phyloP scores from a whole-genome alignment of 2,329 filamentous ascomycete species.

The Penicillium crustosum region DNA sequence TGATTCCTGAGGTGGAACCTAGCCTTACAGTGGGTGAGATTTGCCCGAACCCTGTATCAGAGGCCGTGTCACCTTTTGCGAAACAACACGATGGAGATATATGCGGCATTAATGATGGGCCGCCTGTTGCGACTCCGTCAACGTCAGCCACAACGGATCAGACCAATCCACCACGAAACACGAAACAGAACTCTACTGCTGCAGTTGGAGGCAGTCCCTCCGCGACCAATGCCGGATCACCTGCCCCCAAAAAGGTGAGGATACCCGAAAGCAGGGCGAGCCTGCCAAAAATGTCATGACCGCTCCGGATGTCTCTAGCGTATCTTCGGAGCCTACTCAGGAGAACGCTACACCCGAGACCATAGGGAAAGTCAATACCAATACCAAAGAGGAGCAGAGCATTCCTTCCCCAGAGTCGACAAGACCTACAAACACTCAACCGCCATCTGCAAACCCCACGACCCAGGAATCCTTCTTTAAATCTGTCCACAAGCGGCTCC shows the following conservation, averaged over 20 bases:
- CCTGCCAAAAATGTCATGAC: slow-evolving; percentile 15
- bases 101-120: slow-evolving; percentile 22
- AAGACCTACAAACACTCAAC: slow-evolving; percentile 47
- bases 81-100: slow-evolving; percentile 2
- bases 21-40: slow-evolving; percentile 6
- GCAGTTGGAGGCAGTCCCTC: slow-evolving; percentile 6
- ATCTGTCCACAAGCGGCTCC: slow-evolving; percentile 86
- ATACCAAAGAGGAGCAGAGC: slow-evolving; percentile 34
- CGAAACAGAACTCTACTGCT: slow-evolving; percentile 11
- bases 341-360: slow-evolving; percentile 27
- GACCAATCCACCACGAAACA: slow-evolving; percentile 22
- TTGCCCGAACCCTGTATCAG: slow-evolving; percentile 19
- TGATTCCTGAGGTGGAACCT: slow-evolving; percentile 4
- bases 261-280: slow-evolving; percentile 23
- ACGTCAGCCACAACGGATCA: slow-evolving; percentile 17
- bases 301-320: slow-evolving; percentile 17
- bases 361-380: slow-evolving; percentile 21
- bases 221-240: slow-evolving; percentile 6
- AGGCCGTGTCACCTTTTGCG: slow-evolving; percentile 18
- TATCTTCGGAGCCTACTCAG: slow-evolving; percentile 19
- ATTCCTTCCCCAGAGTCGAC: slow-evolving; percentile 32
- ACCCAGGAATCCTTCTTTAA: slow-evolving; percentile 99
- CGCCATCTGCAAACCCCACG: slow-evolving; percentile 65
- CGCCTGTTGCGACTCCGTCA: slow-evolving; percentile 15
- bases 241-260: slow-evolving; percentile 16